Evolutionary conservation across 1,139 yeast species (phyloP), one percentile per base, ranked within the genome.

Genomic region (Candida albicans): DNA sequence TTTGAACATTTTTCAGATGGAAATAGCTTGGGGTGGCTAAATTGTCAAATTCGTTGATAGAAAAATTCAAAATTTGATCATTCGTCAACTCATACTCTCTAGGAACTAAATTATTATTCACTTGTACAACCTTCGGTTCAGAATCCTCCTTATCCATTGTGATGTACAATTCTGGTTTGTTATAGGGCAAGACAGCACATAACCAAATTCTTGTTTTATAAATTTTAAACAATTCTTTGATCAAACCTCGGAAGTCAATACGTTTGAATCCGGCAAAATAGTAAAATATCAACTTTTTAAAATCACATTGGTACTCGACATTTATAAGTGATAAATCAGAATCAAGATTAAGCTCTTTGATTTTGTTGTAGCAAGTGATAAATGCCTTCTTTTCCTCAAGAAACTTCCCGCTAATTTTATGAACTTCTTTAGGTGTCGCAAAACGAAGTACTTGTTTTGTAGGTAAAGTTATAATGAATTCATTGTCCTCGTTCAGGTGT

Each of bases 131-230:
- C 27, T 35, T 40, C 18, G 41, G 46, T 11, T 37, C 40, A 7
- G 34, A 40, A 14, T 43, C 46, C 8, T 33, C 38, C n/a, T 34
- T 44, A 33, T 28, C 48, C 48, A 42, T 40, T 14, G 55, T 55
- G 28, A 55, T 59, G 42, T 64, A 67, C 39, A 67, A 55, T 36
- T 62, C 60, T 4, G 75, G 69, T 47, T 61, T 63, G 49, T 68
- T 69, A 46, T 58, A 59, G 0, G 75, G 75, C 39, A 70, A 62
- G 4, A 91, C 88, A 3, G 97, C 95, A 69, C 97, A 91, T 75
- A 91, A 79, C 99, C 99, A 95, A 56, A 93, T 93, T 59, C 99
- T 79, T 1, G 98, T 93, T 68, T 93, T 93, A 75, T 90, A 93
- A 48, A 89, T 86, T 57, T 93, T 84, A 72, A 93, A 93, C 51